Percentiles rank a stretch among this genome's conserved stretches.
phyloP scores from a whole-genome alignment of 352 stramenopile species.

The Globisporangium apiculatum region DNA sequence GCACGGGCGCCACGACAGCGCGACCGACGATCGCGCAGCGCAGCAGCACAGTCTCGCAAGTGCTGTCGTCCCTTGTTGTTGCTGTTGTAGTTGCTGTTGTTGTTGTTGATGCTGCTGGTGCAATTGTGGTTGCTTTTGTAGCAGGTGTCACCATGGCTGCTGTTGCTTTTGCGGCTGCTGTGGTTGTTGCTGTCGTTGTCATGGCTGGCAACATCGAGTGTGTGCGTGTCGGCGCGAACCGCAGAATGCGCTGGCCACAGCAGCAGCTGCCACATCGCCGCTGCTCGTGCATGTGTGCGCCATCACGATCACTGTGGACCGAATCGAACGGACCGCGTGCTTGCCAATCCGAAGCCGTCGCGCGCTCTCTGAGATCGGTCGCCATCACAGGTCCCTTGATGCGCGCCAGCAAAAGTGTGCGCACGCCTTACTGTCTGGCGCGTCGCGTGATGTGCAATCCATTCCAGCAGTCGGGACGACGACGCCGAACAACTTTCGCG shows the following conservation, averaged over 20 bases:
- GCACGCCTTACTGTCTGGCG: too few species aligned
- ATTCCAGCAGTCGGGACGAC: too few species aligned
- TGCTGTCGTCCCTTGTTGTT: background rate
- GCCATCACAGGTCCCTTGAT: background rate
- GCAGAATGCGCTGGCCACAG: background rate
- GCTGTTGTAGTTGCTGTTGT: too few species aligned
- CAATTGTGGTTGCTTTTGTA: too few species aligned
- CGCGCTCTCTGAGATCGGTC: background rate
- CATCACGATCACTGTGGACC: too few species aligned
- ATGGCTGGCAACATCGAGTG: background rate
- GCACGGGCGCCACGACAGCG: background rate
- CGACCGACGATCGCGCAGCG: constrained; percentile 1
- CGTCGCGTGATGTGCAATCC: too few species aligned
- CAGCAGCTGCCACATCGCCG: background rate
- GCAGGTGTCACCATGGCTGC: background rate
- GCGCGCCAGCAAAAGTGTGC: background rate
- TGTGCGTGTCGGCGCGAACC: background rate
- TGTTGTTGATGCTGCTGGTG: too few species aligned
- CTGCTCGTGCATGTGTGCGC: too few species aligned
- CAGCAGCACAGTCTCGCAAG: background rate
- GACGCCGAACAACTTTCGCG: too few species aligned
- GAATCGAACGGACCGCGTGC: background rate
- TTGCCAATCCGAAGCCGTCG: background rate
- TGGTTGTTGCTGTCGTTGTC: too few species aligned
- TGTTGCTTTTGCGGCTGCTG: background rate